Percentiles rank a stretch among this genome's conserved stretches.
Evolutionary conservation across 2,329 filamentous ascomycete species (phyloP).

Genomic region (Aspergillus pseudonomiae): DNA sequence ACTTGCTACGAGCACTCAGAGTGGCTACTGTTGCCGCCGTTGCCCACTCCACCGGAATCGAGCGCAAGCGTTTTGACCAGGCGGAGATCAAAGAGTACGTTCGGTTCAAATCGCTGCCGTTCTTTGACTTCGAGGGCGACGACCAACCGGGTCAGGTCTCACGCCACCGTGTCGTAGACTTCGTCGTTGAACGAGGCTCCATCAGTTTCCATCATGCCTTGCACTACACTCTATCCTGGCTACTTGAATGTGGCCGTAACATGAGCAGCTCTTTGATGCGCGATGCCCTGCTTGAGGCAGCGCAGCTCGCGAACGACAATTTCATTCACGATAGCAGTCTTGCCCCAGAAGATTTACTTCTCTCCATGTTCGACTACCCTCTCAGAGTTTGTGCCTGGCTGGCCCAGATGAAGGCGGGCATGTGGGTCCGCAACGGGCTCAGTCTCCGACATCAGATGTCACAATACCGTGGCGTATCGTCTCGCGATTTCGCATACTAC

Average conservation of each 20-base stretch:
- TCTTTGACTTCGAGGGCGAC: conserved; percentile 76
- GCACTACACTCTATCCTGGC: conserved; percentile 94
- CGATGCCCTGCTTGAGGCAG: conserved; percentile 71
- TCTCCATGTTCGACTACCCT: conserved; percentile 90
- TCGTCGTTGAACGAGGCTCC: conserved; percentile 82
- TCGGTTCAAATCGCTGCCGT: conserved; percentile 74
- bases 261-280: conserved; percentile 70
- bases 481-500: conserved; percentile 90
- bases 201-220: conserved; percentile 98
- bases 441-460: conserved; percentile 93
- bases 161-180: conserved; percentile 75
- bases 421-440: conserved; percentile 98
- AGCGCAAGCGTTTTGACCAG: conserved; percentile 80
- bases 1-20: conserved; percentile 69
- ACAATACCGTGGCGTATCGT: conserved; percentile 85
- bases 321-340: conserved; percentile 63
- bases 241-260: conserved; percentile 83
- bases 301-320: conserved; percentile 51
- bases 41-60: conserved; percentile 84
- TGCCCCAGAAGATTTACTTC: conserved; percentile 74
- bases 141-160: conserved; percentile 46
- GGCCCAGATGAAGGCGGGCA: conserved; percentile 95
- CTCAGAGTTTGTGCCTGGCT: conserved; percentile 94
- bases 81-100: conserved; percentile 87
- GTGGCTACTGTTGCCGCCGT: conserved; percentile 80